Conservation (phyloP, 1,139 yeast genomes). For the Oligophagozyma castellii region DNA sequence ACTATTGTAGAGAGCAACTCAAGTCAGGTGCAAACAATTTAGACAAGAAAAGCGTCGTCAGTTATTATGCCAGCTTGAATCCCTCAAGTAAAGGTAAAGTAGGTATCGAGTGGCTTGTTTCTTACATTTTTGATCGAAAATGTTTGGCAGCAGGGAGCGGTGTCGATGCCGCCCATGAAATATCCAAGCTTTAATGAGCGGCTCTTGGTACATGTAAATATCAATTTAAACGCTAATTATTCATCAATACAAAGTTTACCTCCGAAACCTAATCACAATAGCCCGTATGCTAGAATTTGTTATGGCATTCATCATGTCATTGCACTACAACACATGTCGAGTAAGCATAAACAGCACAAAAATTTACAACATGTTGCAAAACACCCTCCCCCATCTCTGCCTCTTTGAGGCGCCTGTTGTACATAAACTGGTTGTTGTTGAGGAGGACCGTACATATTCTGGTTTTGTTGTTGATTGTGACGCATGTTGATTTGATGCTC, state of each 20-base stretch:
- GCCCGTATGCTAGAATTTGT: no score
- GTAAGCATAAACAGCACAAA: conserved; percentile 5
- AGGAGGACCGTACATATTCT: conserved; percentile 1
- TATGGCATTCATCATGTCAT: no score
- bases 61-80: conserved; percentile 36
- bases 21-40: conserved; percentile 51
- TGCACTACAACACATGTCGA: conserved; percentile 2
- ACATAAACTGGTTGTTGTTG: conserved; percentile 6
- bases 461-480: not conserved
- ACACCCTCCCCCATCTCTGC: conserved; percentile 2
- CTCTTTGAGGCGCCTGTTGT: conserved; percentile 6
- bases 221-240: no score
- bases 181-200: no score
- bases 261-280: no score
- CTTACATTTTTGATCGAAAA: not conserved
- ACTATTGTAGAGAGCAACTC: conserved; percentile 30
- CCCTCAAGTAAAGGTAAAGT: conserved; percentile 36
- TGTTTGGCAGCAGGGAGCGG: no score
- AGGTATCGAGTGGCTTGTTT: conserved; percentile 35
- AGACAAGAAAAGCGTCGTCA: conserved; percentile 46
- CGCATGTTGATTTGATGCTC: conserved; percentile 2
- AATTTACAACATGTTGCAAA: conserved; percentile 5
- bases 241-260: no score
- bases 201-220: no score
- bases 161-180: no score